Evolutionary conservation across 2,329 filamentous ascomycete species (phyloP).

Genomic region (Cladosporium sphaerospermum): DNA sequence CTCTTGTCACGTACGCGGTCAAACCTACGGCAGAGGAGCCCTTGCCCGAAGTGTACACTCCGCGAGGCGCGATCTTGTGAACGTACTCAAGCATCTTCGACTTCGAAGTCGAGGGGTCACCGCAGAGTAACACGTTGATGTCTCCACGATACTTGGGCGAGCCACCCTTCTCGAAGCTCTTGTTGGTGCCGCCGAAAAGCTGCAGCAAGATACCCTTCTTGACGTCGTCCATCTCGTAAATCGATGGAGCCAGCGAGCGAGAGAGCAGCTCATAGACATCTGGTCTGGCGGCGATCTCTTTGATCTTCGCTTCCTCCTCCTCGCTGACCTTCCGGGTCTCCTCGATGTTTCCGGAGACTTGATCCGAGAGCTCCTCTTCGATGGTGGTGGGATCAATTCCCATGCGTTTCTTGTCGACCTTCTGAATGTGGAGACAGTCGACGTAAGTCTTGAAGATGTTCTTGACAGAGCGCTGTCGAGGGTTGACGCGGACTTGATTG

Average conservation of each 20-base stretch:
- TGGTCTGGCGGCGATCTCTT: slow-evolving; percentile 65
- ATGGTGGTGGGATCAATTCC: slow-evolving; percentile 86
- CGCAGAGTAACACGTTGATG: slow-evolving; percentile 93
- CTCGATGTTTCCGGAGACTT: slow-evolving; percentile 65
- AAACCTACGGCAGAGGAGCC: slow-evolving; percentile 70
- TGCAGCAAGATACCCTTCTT: slow-evolving; percentile 98
- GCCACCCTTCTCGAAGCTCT: slow-evolving; percentile 92
- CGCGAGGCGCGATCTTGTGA: slow-evolving; percentile 92
- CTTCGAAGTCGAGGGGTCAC: slow-evolving; percentile 93
- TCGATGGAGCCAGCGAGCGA: slow-evolving; percentile 83
- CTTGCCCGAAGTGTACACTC: slow-evolving; percentile 71
- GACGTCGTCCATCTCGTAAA: slow-evolving; percentile 97
- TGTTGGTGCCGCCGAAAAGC: slow-evolving; percentile 95
- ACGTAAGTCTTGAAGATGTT: slow-evolving; percentile 97
- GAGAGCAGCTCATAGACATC: slow-evolving; percentile 93
- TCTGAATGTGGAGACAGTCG: slow-evolving; percentile 91
- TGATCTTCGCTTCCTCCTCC: slow-evolving; percentile 87
- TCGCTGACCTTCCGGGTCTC: slow-evolving; percentile 76
- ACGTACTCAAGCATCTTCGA: slow-evolving; percentile 92
- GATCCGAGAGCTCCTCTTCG: slow-evolving; percentile 71
- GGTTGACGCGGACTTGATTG: slow-evolving; percentile 88
- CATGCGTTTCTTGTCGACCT: slow-evolving; percentile 90
- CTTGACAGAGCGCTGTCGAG: slow-evolving; percentile 85
- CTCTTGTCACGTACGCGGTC: slow-evolving; percentile 69
- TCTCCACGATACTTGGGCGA: slow-evolving; percentile 94